Conservation (phyloP, 2,329 filamentous ascomycete species). For the Fusarium sterilihyphosum region DNA sequence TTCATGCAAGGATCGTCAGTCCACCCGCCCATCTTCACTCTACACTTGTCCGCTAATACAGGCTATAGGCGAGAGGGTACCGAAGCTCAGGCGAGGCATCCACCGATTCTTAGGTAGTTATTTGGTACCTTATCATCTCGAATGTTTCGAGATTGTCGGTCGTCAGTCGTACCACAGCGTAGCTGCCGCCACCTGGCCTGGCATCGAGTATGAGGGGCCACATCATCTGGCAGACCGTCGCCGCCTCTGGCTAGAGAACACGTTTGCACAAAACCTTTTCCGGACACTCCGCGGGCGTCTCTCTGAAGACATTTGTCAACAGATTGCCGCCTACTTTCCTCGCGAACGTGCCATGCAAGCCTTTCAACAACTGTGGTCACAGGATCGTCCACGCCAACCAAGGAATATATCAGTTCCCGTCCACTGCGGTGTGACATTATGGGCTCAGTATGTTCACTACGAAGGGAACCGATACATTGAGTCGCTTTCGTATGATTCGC, state of each 20-base stretch:
- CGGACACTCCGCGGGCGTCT: rapidly evolving
- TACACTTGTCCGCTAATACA: too few relatives aligned
- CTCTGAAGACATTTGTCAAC: rapidly evolving
- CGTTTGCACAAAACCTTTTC: rapidly evolving
- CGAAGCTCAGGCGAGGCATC: too few relatives aligned
- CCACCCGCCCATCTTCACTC: too few relatives aligned
- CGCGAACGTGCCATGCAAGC: not conserved
- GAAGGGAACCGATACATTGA: not conserved
- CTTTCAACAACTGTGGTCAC: not conserved
- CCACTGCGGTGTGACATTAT: rapidly evolving
- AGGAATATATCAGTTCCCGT: not conserved
- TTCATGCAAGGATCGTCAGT: too few relatives aligned
- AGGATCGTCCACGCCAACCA: rapidly evolving
- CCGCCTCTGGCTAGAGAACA: not conserved
- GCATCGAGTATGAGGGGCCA: rapidly evolving
- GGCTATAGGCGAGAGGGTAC: too few relatives aligned
- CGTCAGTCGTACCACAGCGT: not conserved
- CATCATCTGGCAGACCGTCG: rapidly evolving
- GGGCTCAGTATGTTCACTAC: not conserved
- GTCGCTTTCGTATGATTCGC: not conserved
- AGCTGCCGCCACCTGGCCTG: not conserved
- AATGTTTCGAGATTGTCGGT: not conserved
- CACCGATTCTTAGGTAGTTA: too few relatives aligned
- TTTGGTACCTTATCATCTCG: not conserved
- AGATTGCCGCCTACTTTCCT: rapidly evolving